Evolutionary conservation across 768 basidiomycete species (phyloP), one percentile per base, ranked within the genome.

Genomic region (Psilocybe subaeruginosa): DNA sequence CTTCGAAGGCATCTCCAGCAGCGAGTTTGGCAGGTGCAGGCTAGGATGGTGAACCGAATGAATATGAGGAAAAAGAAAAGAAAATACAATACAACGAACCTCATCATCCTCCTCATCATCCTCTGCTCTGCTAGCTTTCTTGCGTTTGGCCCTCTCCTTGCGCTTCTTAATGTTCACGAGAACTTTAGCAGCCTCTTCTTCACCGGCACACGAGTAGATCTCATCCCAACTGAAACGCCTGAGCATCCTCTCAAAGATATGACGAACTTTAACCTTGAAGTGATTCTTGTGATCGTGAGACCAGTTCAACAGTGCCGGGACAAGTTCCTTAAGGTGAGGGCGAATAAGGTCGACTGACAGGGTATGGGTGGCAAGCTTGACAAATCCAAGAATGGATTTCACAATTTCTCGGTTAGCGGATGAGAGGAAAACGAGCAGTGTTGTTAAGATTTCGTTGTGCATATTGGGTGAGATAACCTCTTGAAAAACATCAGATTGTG

Each of bases 251-350:
- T 99, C 97, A 68, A 99, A 96, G 65, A 99, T 95, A 73, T 99
- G 96, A 47, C 94, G 88, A 23, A 97, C 95, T 78, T 98, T 98
- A 53, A 85, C 80, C 74, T 99, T 99, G 87, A 99, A 99, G 72
- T 98, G 97, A 69, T 99, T 99, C 73, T 97, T 97, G 77, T 99
- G 97, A 70, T 98, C 96, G 70, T 97, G 95, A 4, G 94, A 93
- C 95, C 97, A 97, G 49, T 81, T 82, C 35, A 99, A 79, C 11
- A 99, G 82, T 0, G 89, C 91, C 0, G 94, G 92, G 0, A 99
- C 92, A 23, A 99, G 81, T 23, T 80, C 80, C 27, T 82, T 79
- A 8, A 99, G 80, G 66, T 96, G 88, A 0, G 91, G 91, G n/a
- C 82, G 83, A 48, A 97, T 78, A 61, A 93, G 74, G 3, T 89